Evolutionary conservation across 148 eudicot genomes (phyloP), one percentile per base, ranked within the genome.

Genomic region (Drosera capensis): DNA sequence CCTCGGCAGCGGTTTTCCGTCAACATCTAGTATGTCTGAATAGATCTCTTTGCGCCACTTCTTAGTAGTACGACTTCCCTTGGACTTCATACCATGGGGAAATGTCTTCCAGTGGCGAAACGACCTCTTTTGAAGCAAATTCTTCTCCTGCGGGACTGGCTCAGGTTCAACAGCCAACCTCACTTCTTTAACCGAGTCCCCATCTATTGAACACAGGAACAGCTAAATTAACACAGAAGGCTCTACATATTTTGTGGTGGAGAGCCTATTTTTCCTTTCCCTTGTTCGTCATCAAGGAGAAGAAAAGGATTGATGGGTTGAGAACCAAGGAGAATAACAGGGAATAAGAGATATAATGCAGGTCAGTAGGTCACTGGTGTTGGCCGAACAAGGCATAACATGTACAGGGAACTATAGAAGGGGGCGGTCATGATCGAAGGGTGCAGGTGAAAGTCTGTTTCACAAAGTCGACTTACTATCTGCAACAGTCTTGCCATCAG

Each of bases 31-130:
- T 51, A 84, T 75, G 57, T 90, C 87, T 0, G 85, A 71, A 46
- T 90, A 78, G 60, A 80, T 78, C 21, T 80, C 76, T 48, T 71
- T 67, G 23, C 72, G 45, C 93, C 93, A 80, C 65, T 71, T 90
- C 67, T 70, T 19, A 23, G 3, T 84, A 58, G 64, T 64, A 66
- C 74, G 67, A 0, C 12, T 46, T 15, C 73, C 78, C 54, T 54
- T 66, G 37, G 93, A 83, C 49, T 75, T 75, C 36, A 66, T 75
- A 45, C 60, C 63, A 49, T 73, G 59, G 11, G 79, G 84, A 29
- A 75, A 90, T 60, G 85, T 90, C 74, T 78, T 90, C 95, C 72
- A 78, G 54, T 80, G 80, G 37, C 71, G 67, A 2, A 90, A 43
- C 19, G 75, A 60, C 57, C 66, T 65, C 67, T 69, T 78, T 23